Evolutionary conservation across 345 rosid species (phyloP), one percentile per base, ranked within the genome.

Genomic region (Euphorbia tirucalli): DNA sequence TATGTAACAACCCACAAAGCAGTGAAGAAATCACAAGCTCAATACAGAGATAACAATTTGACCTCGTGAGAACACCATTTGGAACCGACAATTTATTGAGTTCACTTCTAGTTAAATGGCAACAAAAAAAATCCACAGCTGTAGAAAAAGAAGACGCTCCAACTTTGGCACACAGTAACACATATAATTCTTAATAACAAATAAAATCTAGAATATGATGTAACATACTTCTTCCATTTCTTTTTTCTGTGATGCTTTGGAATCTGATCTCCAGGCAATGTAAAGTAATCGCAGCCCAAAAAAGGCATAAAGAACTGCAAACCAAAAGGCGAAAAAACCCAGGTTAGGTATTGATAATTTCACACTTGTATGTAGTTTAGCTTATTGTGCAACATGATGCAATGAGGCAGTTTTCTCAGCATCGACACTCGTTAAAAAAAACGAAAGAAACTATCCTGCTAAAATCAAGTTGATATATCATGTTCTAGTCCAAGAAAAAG

Each of bases 201-300:
- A 1, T 11, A 63, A 39, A 19, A 16, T 16, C 30, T 28, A 55
- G 25, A 22, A 60, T 4, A 31, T 16, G 59, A 61, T 52, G 65
- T 11, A 67, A 75, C 88, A 57, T 86, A 96, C 99, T 83, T 93
- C 99, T 77, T 96, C 97, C 81, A 96, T 92, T 88, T 96, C 99
- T 68, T 90, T 93, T 76, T 96, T 96, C 85, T 96, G 98, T 66
- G 83, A 84, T 50, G 91, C 78, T 84, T 93, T 96, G 78, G 99
- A 70, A 87, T 96, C 96, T 19, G 99, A 91, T 77, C 87, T 93
- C 98, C 98, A 96, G 56, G 99, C 99, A 80, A 96, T 96, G 85
- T 93, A 96, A 79, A 96, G 96, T 64, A 96, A 78, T 72, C 98
- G 93, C 68, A 96, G 78, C 22, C 99, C 98, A 67, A 96, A 96